Evolutionary conservation across 2,329 filamentous ascomycete species (phyloP).

Genomic region (Ilyonectria mors-panacis): DNA sequence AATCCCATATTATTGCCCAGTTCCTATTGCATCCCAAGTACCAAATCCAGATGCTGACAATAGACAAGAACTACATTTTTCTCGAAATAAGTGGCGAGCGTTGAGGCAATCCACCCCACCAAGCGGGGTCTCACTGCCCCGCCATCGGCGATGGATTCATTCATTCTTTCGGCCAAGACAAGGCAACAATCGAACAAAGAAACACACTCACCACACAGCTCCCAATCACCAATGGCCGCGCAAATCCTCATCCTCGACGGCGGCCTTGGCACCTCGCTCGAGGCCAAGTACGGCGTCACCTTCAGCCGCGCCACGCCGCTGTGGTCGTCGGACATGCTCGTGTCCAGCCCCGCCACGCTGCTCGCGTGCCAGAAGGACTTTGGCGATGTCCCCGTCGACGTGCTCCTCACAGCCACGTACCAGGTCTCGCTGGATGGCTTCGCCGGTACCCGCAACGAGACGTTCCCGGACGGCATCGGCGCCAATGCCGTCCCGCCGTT

Average conservation of each 20-base stretch:
- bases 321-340: slow-evolving; percentile 78
- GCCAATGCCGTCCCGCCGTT: slow-evolving; percentile 57
- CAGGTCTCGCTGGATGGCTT: slow-evolving; percentile 74
- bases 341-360: slow-evolving; percentile 67
- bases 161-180: slow-evolving; percentile 1
- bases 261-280: slow-evolving; percentile 77
- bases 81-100: neutral
- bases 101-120: slow-evolving; percentile 13
- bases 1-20: neutral
- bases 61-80: neutral
- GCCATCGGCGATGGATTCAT: slow-evolving; percentile 18
- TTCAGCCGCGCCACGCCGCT: slow-evolving; percentile 71
- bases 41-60: no score
- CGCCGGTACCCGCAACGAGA: slow-evolving; percentile 59
- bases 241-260: slow-evolving; percentile 72
- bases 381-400: slow-evolving; percentile 69
- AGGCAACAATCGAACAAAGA: neutral
- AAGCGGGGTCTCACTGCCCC: slow-evolving; percentile 26
- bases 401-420: slow-evolving; percentile 78
- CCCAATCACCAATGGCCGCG: slow-evolving; percentile 40
- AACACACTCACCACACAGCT: neutral
- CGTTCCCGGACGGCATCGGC: slow-evolving; percentile 61
- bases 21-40: no score
- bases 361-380: slow-evolving; percentile 71
- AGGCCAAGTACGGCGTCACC: slow-evolving; percentile 67